These are phyloP conservation scores for Blastosporella zonata DNA, from an alignment of 1,284 basidiomycete genomes.

Conservation along the genomic window DNA sequence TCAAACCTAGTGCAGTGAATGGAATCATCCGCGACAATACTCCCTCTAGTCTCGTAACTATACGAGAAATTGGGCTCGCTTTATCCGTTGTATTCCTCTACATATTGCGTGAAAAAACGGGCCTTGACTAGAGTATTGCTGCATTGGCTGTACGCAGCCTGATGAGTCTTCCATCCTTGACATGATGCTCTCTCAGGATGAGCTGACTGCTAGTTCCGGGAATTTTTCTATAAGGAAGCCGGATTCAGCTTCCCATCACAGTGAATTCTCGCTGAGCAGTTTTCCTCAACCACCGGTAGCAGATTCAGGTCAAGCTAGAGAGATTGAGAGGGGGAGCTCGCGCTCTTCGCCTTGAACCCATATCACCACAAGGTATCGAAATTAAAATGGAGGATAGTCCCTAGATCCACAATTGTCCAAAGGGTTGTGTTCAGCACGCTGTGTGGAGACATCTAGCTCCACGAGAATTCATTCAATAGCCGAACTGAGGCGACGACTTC, in stretches of 20 bases:
- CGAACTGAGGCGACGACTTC: too few relatives aligned
- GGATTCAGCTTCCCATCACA: constrained; percentile 41
- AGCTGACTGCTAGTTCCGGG: constrained; percentile 15
- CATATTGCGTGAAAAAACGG: constrained; percentile 57
- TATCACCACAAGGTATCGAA: neutral
- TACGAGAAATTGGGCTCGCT: constrained; percentile 59
- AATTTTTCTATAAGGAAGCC: constrained; percentile 27
- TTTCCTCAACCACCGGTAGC: constrained; percentile 63
- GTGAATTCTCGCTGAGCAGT: constrained; percentile 66
- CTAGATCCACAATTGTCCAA: neutral
- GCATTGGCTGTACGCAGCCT: constrained; percentile 50
- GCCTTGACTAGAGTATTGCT: constrained; percentile 64
- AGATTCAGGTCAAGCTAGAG: constrained; percentile 12
- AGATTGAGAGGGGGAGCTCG: constrained; percentile 10
- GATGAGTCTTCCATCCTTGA: constrained; percentile 7
- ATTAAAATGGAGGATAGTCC: neutral
- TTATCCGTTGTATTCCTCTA: constrained; percentile 58
- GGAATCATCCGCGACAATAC: constrained; percentile 26
- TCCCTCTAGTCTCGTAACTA: constrained; percentile 42
- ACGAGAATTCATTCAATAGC: too few relatives aligned
- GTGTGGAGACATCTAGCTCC: too few relatives aligned
- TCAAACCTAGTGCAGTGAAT: constrained; percentile 25
- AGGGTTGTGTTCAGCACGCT: too few relatives aligned
- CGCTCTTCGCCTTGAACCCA: constrained; percentile 6
- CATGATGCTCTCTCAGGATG: neutral